Conservation (phyloP, 2,329 filamentous ascomycete species). For the Pseudogymnoascus sp. region DNA sequence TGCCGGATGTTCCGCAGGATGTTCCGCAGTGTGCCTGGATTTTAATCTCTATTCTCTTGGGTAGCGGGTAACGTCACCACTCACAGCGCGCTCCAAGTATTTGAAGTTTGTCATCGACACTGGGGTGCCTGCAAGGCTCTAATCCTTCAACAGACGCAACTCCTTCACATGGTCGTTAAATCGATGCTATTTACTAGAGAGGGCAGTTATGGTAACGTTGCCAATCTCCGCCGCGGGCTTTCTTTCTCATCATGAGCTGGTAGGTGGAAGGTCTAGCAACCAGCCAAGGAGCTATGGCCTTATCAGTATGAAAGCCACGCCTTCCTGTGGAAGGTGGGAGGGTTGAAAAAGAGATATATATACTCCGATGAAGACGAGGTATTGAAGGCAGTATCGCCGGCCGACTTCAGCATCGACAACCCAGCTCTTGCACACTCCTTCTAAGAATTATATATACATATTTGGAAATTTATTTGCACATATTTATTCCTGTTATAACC, state of each 20-base stretch:
- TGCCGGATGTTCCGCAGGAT: neutral
- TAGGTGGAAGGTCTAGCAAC: neutral
- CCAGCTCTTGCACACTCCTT: neutral
- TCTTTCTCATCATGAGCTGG: neutral
- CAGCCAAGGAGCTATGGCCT: neutral
- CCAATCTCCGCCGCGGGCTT: neutral
- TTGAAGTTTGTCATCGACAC: neutral
- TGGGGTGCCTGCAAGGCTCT: neutral
- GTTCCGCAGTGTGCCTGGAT: neutral
- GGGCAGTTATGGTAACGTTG: neutral
- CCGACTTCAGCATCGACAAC: constrained; percentile 6
- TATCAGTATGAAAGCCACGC: neutral
- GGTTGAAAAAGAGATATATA: neutral
- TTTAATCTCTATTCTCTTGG: neutral
- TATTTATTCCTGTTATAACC: neutral
- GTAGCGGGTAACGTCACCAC: neutral
- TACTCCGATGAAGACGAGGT: neutral
- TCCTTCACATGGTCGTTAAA: neutral
- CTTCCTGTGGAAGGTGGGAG: neutral
- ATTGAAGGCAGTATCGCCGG: neutral
- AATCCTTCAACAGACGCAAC: neutral
- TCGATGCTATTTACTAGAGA: neutral
- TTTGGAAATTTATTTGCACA: neutral
- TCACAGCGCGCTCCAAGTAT: neutral
- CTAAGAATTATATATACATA: neutral